phyloP scores from a whole-genome alignment of 768 basidiomycete species.

The Leccinum uliginosum region DNA sequence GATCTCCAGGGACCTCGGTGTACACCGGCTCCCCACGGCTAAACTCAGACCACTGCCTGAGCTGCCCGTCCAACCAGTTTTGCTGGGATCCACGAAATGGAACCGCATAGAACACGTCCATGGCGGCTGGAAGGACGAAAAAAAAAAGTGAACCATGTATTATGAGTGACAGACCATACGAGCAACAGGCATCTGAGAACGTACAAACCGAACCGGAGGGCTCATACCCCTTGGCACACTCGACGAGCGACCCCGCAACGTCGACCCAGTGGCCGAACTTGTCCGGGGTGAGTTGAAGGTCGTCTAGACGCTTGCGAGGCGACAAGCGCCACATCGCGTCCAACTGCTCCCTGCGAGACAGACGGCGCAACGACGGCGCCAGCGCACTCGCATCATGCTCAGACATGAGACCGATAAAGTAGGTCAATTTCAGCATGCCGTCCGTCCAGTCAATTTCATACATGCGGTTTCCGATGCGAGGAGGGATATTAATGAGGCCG shows the following conservation, averaged over 20 bases:
- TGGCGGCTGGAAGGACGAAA: constrained; percentile 1
- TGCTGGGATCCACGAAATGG: constrained; percentile 14
- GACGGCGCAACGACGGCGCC: not conserved
- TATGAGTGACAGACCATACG: not conserved
- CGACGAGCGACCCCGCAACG: not conserved
- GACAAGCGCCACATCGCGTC: not conserved
- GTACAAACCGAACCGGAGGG: constrained; percentile 18
- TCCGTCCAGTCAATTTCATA: not conserved
- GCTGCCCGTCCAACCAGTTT: constrained; percentile 18
- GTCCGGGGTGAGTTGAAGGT: not conserved
- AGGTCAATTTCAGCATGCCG: not conserved
- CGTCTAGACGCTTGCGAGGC: not conserved
- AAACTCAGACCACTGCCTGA: constrained; percentile 16
- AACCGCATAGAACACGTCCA: constrained; percentile 18
- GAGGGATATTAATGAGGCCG: not conserved
- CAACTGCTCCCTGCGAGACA: not conserved
- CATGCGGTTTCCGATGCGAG: not conserved
- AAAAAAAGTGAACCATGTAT: not conserved
- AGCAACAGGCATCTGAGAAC: not conserved
- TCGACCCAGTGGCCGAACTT: not conserved
- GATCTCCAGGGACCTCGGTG: constrained; percentile 19
- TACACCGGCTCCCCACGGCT: constrained; percentile 9
- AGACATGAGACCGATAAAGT: not conserved
- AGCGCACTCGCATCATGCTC: not conserved
- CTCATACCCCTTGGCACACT: not conserved